phyloP scores from a whole-genome alignment of 2,329 filamentous ascomycete species.

The Pseudogymnoascus sp. region DNA sequence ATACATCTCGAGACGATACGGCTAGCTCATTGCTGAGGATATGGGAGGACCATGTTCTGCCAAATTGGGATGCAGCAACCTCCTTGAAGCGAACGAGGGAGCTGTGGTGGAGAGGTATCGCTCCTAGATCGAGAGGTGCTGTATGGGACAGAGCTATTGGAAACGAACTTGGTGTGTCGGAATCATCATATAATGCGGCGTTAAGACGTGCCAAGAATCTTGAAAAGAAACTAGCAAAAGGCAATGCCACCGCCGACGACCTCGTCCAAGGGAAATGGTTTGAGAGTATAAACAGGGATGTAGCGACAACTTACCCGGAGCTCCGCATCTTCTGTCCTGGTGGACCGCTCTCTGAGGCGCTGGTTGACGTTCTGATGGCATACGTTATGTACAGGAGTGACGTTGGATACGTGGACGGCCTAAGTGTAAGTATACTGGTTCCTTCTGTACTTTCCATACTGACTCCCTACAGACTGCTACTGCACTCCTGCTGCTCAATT shows the following conservation, averaged over 20 bases:
- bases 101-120: constrained; percentile 74
- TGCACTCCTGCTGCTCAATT: constrained; percentile 63
- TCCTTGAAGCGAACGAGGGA: constrained; percentile 61
- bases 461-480: constrained; percentile 51
- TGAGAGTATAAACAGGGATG: constrained; percentile 54
- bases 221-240: constrained; percentile 34
- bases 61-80: constrained; percentile 65
- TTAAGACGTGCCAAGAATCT: constrained; percentile 56
- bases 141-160: constrained; percentile 29
- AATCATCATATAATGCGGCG: constrained; percentile 61
- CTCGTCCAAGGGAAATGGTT: constrained; percentile 51
- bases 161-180: constrained; percentile 36
- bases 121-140: constrained; percentile 52
- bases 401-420: constrained; percentile 67
- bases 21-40: constrained; percentile 48
- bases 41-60: constrained; percentile 70
- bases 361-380: constrained; percentile 66
- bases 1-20: constrained; percentile 43
- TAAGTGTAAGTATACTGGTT: constrained; percentile 46
- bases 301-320: constrained; percentile 59
- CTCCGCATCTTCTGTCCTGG: constrained; percentile 54
- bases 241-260: constrained; percentile 38
- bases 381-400: constrained; percentile 77
- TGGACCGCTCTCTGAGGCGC: constrained; percentile 53
- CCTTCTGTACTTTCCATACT: constrained; percentile 20